Percentiles rank a stretch among this genome's conserved stretches.
These are phyloP conservation scores for Salicornia ramosissima DNA, from an alignment of 148 eudicot species.

Conservation along the genomic window DNA sequence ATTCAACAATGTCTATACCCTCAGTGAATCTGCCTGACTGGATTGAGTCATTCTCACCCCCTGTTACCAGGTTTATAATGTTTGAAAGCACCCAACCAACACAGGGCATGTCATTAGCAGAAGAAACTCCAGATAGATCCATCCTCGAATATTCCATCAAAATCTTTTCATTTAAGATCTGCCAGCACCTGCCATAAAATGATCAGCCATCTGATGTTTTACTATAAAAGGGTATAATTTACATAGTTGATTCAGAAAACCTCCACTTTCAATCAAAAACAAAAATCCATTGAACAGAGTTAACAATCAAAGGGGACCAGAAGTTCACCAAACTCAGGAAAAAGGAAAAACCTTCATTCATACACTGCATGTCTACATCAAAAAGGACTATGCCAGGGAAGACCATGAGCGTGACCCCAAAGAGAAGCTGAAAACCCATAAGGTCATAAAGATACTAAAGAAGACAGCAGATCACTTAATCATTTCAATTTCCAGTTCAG, in stretches of 20 bases:
- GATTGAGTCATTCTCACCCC: constrained; percentile 34
- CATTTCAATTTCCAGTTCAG: no score
- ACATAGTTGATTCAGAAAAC: constrained; percentile 16
- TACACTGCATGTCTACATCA: neutral
- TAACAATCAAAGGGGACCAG: neutral
- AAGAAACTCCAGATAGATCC: constrained; percentile 40
- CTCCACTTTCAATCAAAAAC: neutral
- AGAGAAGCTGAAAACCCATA: neutral
- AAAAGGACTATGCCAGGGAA: neutral
- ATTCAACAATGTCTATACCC: constrained; percentile 51
- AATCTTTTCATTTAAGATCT: constrained; percentile 65
- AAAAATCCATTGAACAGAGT: neutral
- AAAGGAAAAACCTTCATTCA: neutral
- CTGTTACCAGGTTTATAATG: constrained; percentile 55
- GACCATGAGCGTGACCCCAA: neutral
- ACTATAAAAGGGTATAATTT: constrained; percentile 4
- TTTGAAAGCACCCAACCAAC: constrained; percentile 93
- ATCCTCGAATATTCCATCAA: constrained; percentile 47
- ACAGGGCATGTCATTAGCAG: constrained; percentile 41
- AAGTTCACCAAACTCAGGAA: neutral
- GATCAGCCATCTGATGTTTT: constrained; percentile 56
- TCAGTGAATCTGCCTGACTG: constrained; percentile 46
- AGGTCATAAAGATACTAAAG: neutral
- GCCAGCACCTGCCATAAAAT: constrained; percentile 93
- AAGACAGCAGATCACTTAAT: neutral